Conservation (phyloP, 495 filamentous ascomycete species). For the Neurospora africana region DNA sequence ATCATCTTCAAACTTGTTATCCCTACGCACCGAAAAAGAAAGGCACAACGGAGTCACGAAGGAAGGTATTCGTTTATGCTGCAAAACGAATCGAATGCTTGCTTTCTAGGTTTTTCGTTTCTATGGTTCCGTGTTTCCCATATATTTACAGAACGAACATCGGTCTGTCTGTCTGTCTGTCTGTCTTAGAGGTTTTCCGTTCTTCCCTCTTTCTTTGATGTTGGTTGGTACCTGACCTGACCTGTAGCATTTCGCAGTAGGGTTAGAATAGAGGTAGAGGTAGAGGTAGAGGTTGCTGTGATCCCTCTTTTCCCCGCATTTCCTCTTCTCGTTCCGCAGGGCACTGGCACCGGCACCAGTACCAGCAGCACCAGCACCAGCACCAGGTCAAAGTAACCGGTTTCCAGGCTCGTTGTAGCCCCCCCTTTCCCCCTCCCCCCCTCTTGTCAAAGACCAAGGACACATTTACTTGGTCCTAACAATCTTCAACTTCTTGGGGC, state of each 20-base stretch:
- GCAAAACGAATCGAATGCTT: background rate
- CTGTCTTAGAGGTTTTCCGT: background rate
- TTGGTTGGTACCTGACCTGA: background rate
- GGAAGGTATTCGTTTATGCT: background rate
- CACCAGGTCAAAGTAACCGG: background rate
- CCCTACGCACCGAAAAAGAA: too few relatives aligned
- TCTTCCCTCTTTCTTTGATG: background rate
- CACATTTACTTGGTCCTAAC: slow-evolving; percentile 72
- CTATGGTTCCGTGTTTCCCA: background rate
- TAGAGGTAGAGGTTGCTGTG: background rate
- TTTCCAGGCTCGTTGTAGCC: background rate
- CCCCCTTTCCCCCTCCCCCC: too few relatives aligned
- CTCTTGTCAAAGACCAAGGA: too few relatives aligned
- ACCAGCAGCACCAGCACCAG: too few relatives aligned
- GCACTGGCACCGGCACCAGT: too few relatives aligned
- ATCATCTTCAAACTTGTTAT: too few relatives aligned
- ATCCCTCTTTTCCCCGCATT: background rate
- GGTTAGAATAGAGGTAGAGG: too few relatives aligned
- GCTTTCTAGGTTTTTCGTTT: background rate
- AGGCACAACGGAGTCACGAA: background rate
- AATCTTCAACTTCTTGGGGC: slow-evolving; percentile 75
- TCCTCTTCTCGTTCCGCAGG: background rate
- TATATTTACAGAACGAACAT: background rate
- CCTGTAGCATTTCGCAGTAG: background rate
- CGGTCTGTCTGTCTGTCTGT: background rate